Percentiles rank a stretch among this genome's conserved stretches.
Evolutionary conservation across 805 yeast genomes (phyloP).

Genomic region (Yarrowia porcina): DNA sequence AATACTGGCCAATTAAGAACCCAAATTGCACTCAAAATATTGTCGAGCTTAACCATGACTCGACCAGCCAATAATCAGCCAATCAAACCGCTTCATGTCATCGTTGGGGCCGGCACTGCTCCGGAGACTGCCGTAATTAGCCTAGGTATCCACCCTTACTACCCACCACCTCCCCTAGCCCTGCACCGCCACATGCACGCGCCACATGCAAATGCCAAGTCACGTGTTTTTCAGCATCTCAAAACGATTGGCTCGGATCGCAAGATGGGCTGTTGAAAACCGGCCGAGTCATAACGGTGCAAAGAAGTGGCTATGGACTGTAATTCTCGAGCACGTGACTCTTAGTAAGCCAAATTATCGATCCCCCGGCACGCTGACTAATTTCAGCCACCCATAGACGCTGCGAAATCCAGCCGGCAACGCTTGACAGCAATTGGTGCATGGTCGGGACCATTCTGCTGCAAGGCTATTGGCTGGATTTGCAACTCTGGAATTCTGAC

Average conservation of each 20-base stretch:
- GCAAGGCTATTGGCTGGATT: constrained; percentile 21
- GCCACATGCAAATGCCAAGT: not conserved
- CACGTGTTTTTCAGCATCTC: not conserved
- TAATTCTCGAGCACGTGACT: not conserved
- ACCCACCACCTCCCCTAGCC: no score
- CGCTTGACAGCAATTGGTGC: constrained; percentile 19
- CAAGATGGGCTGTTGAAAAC: not conserved
- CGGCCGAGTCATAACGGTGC: not conserved
- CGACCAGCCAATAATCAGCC: not conserved
- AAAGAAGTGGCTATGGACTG: not conserved
- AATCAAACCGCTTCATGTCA: not conserved
- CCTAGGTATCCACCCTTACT: no score
- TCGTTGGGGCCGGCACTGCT: no score
- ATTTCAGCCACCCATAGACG: not conserved
- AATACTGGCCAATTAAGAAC: no score
- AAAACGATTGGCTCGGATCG: constrained; percentile 4
- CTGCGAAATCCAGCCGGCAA: not conserved
- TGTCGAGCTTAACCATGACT: not conserved
- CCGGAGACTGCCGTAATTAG: no score
- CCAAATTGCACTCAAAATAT: not conserved
- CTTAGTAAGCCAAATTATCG: not conserved
- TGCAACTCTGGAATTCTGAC: constrained; percentile 5
- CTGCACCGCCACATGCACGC: not conserved
- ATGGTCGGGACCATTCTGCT: constrained; percentile 11
- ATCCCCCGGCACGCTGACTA: not conserved